phyloP scores from a whole-genome alignment of 768 basidiomycete genomes.

The Termitomyces sp. region DNA sequence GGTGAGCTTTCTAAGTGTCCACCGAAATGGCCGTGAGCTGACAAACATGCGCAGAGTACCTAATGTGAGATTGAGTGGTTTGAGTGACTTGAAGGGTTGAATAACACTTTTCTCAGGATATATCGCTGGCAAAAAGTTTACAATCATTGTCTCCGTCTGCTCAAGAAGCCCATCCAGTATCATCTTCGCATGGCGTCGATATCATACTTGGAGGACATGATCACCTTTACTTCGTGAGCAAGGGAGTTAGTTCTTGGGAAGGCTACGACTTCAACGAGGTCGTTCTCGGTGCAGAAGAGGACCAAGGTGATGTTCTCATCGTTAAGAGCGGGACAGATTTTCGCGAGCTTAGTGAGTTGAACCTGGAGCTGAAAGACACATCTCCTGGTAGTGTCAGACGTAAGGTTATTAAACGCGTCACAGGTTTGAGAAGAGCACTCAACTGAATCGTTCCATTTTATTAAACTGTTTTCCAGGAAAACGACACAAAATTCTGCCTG shows the following conservation, averaged over 20 bases:
- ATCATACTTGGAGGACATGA: slow-evolving; percentile 88
- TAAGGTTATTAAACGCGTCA: slow-evolving; percentile 59
- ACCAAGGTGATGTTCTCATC: slow-evolving; percentile 66
- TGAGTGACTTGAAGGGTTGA: not conserved
- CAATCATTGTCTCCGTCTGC: slow-evolving; percentile 55
- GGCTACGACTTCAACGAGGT: slow-evolving; percentile 50
- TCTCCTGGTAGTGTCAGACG: slow-evolving; percentile 61
- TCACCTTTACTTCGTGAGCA: slow-evolving; percentile 74
- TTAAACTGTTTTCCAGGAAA: slow-evolving; percentile 43
- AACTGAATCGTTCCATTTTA: not conserved
- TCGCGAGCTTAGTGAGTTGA: slow-evolving; percentile 77
- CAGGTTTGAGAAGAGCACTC: slow-evolving; percentile 37
- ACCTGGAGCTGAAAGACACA: slow-evolving; percentile 56
- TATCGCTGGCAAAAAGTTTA: slow-evolving; percentile 64
- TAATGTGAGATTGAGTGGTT: slow-evolving; percentile 31
- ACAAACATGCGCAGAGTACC: slow-evolving; percentile 33
- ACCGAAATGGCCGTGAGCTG: not conserved
- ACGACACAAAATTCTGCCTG: slow-evolving; percentile 59
- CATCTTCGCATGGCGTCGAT: slow-evolving; percentile 71
- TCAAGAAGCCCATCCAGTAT: slow-evolving; percentile 41
- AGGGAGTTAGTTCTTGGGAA: slow-evolving; percentile 66
- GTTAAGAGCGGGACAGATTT: slow-evolving; percentile 92
- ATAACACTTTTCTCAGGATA: slow-evolving; percentile 45
- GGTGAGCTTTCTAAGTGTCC: slow-evolving; percentile 37
- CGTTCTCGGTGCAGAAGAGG: slow-evolving; percentile 68